Percentiles rank a stretch among this genome's conserved stretches.
phyloP scores from a whole-genome alignment of 2,329 filamentous ascomycete genomes.

The Colletotrichum limetticola region DNA sequence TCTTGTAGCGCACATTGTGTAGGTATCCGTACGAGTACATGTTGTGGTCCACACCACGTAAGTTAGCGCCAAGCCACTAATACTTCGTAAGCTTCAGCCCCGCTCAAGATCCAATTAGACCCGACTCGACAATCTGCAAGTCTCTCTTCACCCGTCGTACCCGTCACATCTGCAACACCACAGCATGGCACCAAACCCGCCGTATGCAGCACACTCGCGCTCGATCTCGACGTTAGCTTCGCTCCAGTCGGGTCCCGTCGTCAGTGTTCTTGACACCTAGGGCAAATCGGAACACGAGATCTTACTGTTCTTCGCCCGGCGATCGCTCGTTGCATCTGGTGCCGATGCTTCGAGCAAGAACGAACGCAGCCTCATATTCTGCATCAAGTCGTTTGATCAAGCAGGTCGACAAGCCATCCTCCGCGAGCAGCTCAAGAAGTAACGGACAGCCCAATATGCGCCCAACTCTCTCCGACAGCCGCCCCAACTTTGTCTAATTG shows the following conservation, averaged over 20 bases:
- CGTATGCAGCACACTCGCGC: background rate
- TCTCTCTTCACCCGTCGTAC: background rate
- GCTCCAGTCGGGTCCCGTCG: constrained; percentile 5
- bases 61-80: constrained; percentile 29
- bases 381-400: background rate
- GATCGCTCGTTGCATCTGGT: background rate
- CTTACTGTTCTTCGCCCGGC: background rate
- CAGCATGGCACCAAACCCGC: background rate
- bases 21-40: background rate
- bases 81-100: constrained; percentile 17
- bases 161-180: background rate
- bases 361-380: constrained; percentile 23
- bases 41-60: background rate
- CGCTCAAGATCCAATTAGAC: constrained; percentile 15
- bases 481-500: constrained; percentile 22
- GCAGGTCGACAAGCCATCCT: constrained; percentile 3
- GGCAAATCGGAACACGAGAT: background rate
- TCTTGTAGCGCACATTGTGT: background rate
- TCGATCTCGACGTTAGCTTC: background rate
- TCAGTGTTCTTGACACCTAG: background rate
- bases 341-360: background rate
- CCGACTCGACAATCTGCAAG: constrained; percentile 10
- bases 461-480: background rate
- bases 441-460: constrained; percentile 2
- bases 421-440: background rate